Evolutionary conservation across 192 early-diverging fungal genomes (phyloP).

Genomic region (Chytriomyces sp.): DNA sequence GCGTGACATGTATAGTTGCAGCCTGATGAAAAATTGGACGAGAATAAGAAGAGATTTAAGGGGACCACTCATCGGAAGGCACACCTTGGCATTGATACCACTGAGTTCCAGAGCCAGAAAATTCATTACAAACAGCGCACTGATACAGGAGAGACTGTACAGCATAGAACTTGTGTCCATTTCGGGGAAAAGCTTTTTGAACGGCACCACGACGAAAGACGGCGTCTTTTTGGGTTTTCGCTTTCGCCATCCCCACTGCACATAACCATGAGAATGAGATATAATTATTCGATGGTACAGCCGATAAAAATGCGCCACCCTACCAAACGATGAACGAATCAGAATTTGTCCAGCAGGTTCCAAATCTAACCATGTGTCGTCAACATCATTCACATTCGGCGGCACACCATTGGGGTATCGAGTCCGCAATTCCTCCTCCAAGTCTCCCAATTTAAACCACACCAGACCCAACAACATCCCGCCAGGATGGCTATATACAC

Average conservation of each 20-base stretch:
- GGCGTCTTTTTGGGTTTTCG: conserved; percentile 35
- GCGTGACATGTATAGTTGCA: conserved; percentile 92
- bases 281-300: conserved; percentile 1
- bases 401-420: conserved; percentile 39
- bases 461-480: conserved; percentile 74
- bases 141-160: conserved; percentile 92
- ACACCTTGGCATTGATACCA: conserved; percentile 92
- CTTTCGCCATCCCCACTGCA: conserved; percentile 36
- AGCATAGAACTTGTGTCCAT: conserved; percentile 91
- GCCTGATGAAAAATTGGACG: conserved; percentile 49
- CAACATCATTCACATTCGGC: conserved; percentile 53
- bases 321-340: conserved; percentile 84
- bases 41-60: not conserved
- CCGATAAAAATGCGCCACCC: not conserved
- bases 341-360: conserved; percentile 93
- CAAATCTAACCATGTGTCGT: conserved; percentile 86
- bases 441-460: conserved; percentile 91
- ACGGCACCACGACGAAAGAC: conserved; percentile 57
- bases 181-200: conserved; percentile 62
- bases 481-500: conserved; percentile 68
- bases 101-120: conserved; percentile 69
- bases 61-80: not conserved
- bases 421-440: conserved; percentile 80
- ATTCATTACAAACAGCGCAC: conserved; percentile 93
- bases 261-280: not conserved